phyloP scores from a whole-genome alignment of 2,329 filamentous ascomycete genomes.

The Pseudocercospora cruenta region DNA sequence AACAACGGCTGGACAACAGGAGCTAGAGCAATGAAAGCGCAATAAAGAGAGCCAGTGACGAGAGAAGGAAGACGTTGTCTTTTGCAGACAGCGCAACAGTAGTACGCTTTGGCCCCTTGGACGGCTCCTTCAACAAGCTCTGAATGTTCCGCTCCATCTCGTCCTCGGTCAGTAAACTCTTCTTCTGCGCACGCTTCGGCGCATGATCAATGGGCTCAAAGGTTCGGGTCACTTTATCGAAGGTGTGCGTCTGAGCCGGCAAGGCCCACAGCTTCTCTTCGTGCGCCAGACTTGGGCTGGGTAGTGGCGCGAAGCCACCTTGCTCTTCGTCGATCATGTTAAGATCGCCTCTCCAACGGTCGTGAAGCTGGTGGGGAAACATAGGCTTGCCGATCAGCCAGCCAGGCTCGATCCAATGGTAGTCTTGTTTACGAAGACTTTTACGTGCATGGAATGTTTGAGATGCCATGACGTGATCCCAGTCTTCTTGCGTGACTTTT shows the following conservation, averaged over 20 bases:
- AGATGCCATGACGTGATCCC: background rate
- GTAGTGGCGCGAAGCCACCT: background rate
- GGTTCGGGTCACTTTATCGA: background rate
- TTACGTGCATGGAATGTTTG: background rate
- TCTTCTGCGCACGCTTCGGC: background rate
- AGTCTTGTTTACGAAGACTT: background rate
- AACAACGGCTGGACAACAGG: background rate
- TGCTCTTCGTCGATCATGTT: background rate
- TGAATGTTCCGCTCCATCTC: background rate
- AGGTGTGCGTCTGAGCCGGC: background rate
- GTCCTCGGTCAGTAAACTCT: background rate
- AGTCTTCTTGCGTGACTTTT: background rate
- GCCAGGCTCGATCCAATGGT: background rate
- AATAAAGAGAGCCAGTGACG: background rate
- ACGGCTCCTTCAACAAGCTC: background rate
- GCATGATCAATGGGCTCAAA: background rate
- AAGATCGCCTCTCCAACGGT: background rate
- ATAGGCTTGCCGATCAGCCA: background rate
- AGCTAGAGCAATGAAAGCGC: background rate
- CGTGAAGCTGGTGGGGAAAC: background rate
- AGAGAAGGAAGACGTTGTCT: background rate
- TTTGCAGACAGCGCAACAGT: background rate
- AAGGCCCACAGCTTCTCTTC: background rate
- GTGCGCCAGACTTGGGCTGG: background rate
- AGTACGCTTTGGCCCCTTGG: background rate